Conservation (phyloP, 1,139 yeast species). For the Kluyveromyces sp. region DNA sequence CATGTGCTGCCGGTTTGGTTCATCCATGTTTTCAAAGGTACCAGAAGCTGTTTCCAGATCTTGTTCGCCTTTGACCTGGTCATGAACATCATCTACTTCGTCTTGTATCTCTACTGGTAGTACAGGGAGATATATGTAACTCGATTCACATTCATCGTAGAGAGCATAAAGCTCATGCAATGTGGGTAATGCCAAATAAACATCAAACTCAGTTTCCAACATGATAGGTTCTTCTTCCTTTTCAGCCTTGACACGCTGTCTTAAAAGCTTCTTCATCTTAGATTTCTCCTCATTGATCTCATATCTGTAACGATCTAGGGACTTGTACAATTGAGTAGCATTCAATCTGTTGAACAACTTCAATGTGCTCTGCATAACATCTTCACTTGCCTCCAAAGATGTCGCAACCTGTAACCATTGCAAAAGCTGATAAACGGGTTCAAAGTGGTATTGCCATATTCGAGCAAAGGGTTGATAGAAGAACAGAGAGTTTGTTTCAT, state of each 20-base stretch:
- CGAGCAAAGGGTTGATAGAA: conserved; percentile 50
- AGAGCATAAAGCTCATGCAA: conserved; percentile 48
- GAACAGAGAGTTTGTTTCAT: conserved; percentile 36
- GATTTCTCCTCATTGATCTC: conserved; percentile 67
- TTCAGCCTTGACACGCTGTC: conserved; percentile 21
- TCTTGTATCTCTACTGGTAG: conserved; percentile 55
- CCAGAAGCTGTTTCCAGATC: conserved; percentile 1
- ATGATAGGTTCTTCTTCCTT: conserved; percentile 8
- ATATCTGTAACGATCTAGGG: conserved; percentile 69
- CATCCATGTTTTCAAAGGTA: conserved; percentile 1
- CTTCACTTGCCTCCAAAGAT: conserved; percentile 31
- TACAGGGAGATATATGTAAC: conserved; percentile 45
- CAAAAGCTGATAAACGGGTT: conserved; percentile 68
- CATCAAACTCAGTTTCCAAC: conserved; percentile 22
- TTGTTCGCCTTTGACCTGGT: conserved; percentile 25
- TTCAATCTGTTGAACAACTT: conserved; percentile 53
- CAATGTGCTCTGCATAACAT: conserved; percentile 43
- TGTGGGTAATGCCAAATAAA: conserved; percentile 46
- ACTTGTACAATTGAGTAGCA: conserved; percentile 62
- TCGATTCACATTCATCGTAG: conserved; percentile 55
- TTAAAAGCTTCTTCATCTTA: conserved; percentile 34
- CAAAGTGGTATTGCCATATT: conserved; percentile 59
- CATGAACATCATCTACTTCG: conserved; percentile 54
- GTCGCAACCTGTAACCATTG: conserved; percentile 91
- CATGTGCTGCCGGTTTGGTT: conserved; percentile 4